phyloP scores from a whole-genome alignment of 2,329 filamentous ascomycete species.

The Sporothrix inflata region DNA sequence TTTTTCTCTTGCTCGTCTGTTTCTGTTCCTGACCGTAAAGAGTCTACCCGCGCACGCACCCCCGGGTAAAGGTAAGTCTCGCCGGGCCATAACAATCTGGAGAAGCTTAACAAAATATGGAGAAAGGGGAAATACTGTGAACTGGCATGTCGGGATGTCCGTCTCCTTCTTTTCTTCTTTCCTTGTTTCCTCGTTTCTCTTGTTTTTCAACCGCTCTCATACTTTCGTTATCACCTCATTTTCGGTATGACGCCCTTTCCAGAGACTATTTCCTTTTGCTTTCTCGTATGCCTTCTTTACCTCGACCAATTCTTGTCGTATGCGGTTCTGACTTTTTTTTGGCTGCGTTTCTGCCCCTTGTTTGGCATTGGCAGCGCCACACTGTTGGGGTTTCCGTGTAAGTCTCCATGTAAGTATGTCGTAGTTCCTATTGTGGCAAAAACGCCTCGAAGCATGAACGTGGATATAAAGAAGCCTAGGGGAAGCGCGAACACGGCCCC shows the following conservation, averaged over 20 bases:
- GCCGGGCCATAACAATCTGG: background rate
- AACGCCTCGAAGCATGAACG: background rate
- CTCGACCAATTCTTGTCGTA: too few species aligned
- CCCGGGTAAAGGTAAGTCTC: slow-evolving; percentile 9
- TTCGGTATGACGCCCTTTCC: background rate
- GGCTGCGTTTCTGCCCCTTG: background rate
- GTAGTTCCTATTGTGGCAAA: background rate
- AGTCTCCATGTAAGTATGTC: background rate
- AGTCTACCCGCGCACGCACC: background rate
- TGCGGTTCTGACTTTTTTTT: background rate
- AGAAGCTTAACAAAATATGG: slow-evolving; percentile 1
- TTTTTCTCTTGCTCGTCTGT: background rate
- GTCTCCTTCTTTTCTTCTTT: background rate
- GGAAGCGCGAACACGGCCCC: background rate
- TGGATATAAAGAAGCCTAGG: background rate
- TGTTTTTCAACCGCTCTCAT: background rate
- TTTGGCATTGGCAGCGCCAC: background rate
- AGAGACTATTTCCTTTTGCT: too few species aligned
- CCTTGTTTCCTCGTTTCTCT: background rate
- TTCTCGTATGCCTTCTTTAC: too few species aligned
- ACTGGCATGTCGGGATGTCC: background rate
- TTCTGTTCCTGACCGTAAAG: background rate
- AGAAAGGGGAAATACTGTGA: background rate
- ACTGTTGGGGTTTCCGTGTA: background rate
- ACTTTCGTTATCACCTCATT: background rate